Base-by-base conservation (phyloP, 306 rosid genomes). In the Pyrus bretschneideri region DNA sequence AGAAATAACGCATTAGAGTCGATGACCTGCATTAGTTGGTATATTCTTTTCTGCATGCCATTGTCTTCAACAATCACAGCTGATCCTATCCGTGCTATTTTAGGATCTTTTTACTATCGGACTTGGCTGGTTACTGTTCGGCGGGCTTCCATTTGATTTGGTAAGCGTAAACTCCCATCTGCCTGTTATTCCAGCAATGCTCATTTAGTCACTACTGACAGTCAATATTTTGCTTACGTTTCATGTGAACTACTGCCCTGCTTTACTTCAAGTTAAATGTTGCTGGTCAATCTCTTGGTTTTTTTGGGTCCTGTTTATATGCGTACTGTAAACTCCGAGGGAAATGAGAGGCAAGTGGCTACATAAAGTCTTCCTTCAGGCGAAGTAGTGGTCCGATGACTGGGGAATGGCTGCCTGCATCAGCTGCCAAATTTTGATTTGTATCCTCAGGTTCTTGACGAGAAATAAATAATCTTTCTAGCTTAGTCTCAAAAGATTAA, bases 271-370 rank as follows among this genome's bases (percentile, higher is more conserved):
- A 87, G 93, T 29, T 88, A 45, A 91, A 93, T 78, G 81, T 93
- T 72, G 81, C 88, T 38, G 93, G 97, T 30, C 96, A 91, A 78
- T 76, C 87, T 63, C 81, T 90, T 76, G 87, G 96, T 72, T 88
- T 91, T 76, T 29, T 91, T 30, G 98, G 98, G 9, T 90, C 96
- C 25, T 81, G 88, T 79, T 76, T 90, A 57, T 90, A 93, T 81
- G 93, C 98, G 42, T 88, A 69, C 64, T 88, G 81, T 74, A 90
- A 93, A 80, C 76, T 90, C 70, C 84, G 64, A 76, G 94, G 89
- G 78, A 83, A 81, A 60, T 93, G 82, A 85, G 61, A 42, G 61
- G 38, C 46, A 52, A 71, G 58, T 18, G 38, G 52, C 67, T 33
- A 59, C 67, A 52, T 51, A 42, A 78, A 17, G 69, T 62, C 77